Evolutionary conservation across 2,329 filamentous ascomycete species (phyloP).

Genomic region (Orbilia oligospora): DNA sequence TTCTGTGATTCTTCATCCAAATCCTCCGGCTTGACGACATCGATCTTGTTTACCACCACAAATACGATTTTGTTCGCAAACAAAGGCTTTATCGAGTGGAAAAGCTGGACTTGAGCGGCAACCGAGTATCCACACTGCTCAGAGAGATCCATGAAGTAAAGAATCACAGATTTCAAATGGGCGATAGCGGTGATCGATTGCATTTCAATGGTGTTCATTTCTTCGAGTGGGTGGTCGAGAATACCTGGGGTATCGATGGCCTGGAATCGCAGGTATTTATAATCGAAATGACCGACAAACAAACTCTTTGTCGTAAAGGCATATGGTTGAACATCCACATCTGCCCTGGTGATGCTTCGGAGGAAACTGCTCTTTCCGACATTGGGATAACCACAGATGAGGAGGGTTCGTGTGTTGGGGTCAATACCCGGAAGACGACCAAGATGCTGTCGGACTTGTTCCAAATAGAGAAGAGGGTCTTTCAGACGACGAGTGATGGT

Average conservation of each 20-base stretch:
- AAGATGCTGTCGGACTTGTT: slow-evolving; percentile 96
- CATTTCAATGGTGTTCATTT: slow-evolving; percentile 99
- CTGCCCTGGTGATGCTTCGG: slow-evolving; percentile 89
- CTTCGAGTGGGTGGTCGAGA: slow-evolving; percentile 94
- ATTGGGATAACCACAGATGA: slow-evolving; percentile 98
- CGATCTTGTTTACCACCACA: slow-evolving; percentile 98
- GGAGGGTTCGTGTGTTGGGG: slow-evolving; percentile 92
- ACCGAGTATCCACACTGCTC: slow-evolving; percentile 98
- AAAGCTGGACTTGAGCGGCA: slow-evolving; percentile 90
- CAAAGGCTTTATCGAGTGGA: slow-evolving; percentile 95
- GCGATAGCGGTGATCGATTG: slow-evolving; percentile 98
- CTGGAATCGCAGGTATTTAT: slow-evolving; percentile 91
- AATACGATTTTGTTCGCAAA: slow-evolving; percentile 99
- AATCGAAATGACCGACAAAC: slow-evolving; percentile 98
- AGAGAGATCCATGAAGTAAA: slow-evolving; percentile 98
- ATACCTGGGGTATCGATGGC: slow-evolving; percentile 99
- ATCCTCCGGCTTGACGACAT: slow-evolving; percentile 88
- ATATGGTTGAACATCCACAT: slow-evolving; percentile 97
- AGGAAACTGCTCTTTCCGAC: slow-evolving; percentile 98
- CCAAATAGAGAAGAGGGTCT: slow-evolving; percentile 93
- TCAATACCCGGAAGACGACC: slow-evolving; percentile 98
- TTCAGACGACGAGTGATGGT: slow-evolving; percentile 95
- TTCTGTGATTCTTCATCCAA: slow-evolving; percentile 83
- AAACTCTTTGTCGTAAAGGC: slow-evolving; percentile 98
- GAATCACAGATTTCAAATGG: slow-evolving; percentile 91